These are phyloP conservation scores for Blastobotrys chiropterorum DNA, from an alignment of 805 yeast genomes.

Conservation along the genomic window DNA sequence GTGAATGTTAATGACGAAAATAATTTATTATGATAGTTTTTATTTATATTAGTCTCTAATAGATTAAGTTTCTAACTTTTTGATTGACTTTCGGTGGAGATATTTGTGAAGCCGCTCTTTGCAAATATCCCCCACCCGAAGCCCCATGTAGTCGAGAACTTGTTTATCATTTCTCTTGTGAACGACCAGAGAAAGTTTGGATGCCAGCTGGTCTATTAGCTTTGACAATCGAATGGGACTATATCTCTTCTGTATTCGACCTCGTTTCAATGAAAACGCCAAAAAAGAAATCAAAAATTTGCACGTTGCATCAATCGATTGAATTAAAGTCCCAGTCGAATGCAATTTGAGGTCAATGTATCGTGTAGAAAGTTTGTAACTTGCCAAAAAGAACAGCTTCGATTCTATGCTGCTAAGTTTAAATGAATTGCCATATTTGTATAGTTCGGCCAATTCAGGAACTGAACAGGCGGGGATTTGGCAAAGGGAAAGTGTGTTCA, in stretches of 20 bases:
- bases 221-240: not conserved
- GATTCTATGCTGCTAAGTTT: not conserved
- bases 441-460: not conserved
- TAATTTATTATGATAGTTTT: not conserved
- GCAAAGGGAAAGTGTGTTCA: not conserved
- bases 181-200: not conserved
- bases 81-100: not conserved
- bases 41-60: not conserved
- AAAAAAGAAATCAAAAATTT: not conserved
- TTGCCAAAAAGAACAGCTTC: not conserved
- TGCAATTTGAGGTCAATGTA: not conserved
- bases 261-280: not conserved
- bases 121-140: not conserved
- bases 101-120: not conserved
- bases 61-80: not conserved
- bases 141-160: not conserved
- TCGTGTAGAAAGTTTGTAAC: not conserved
- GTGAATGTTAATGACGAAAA: not conserved
- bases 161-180: not conserved
- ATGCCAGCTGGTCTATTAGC: not conserved
- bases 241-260: not conserved
- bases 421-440: not conserved
- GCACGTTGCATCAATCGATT: not conserved
- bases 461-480: not conserved
- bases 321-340: not conserved